Base-by-base conservation (phyloP, 805 yeast genomes). In the Lachancea sp. region DNA sequence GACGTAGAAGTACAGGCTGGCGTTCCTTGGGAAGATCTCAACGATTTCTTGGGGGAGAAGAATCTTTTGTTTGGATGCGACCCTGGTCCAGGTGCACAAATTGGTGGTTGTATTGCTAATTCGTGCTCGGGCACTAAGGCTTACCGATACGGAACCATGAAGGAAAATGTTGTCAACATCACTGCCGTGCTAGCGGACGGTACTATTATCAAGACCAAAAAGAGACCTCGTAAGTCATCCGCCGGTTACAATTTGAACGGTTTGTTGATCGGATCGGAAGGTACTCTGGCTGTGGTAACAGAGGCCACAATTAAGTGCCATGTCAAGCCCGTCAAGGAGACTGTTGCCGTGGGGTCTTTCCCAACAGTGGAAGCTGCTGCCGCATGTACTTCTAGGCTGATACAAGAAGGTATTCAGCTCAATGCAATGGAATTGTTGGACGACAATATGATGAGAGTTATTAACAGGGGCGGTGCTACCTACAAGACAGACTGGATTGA, bases 141-240 rank as follows among this genome's bases (percentile, higher is more conserved):
- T 20, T 78, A 81, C 20, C 64, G 86, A 41, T 85, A 83, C 53
- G 95, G 95, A 17, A 85, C 91, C 15, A 82, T 85, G 80, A 78
- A 81, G 58, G 89, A 85, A 59, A 80, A 83, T 59, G 79, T 82
- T 1, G 60, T 84, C 20, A 75, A 75, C 46, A 59, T 84, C 47
- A 85, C 87, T 1, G 85, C 85, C 18, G 93, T 85, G 6, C 63
- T 85, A 37, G 85, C 93, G 12, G 95, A 85, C 63, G 95, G 95
- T 2, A 80, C 89, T 1, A 67, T 85, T 29, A 69, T 85, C 40
- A 85, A 82, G 65, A 85, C 95, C 1, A 77, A 78, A 49, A 78
- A 75, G 53, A 71, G 93, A 59, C 90, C 93, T 3, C 73, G 85
- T 55, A 85, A 85, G 54, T 76, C 89, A 2, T 74, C 85, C 50